Evolutionary conservation across 768 basidiomycete genomes (phyloP).

Genomic region (Leccinum subtestaceum): DNA sequence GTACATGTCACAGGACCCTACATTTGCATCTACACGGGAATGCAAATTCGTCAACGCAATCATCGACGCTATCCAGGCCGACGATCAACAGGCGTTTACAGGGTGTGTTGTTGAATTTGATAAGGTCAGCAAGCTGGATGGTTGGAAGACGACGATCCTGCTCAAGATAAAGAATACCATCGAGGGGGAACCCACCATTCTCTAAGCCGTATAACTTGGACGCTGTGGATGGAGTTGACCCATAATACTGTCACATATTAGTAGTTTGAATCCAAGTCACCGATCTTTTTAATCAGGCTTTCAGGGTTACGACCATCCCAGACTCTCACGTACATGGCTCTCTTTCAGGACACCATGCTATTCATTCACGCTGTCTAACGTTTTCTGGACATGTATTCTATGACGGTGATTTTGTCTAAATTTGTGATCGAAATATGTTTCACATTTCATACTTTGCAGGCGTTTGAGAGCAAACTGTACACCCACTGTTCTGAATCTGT

Average conservation of each 20-base stretch:
- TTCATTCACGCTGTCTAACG: too few species aligned
- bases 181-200: constrained; percentile 49
- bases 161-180: constrained; percentile 86
- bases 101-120: constrained; percentile 89
- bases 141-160: constrained; percentile 92
- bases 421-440: too few species aligned
- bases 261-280: neutral
- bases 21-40: constrained; percentile 87
- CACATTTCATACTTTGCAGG: too few species aligned
- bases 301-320: too few species aligned
- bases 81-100: constrained; percentile 73
- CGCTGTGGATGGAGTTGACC: constrained; percentile 1
- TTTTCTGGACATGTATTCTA: too few species aligned
- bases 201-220: constrained; percentile 15
- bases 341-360: too few species aligned
- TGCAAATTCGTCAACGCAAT: constrained; percentile 81
- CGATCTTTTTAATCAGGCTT: neutral
- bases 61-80: constrained; percentile 72
- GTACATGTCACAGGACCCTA: constrained; percentile 79
- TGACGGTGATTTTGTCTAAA: too few species aligned
- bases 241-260: neutral
- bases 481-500: too few species aligned
- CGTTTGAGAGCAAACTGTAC: too few species aligned
- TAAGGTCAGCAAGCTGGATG: constrained; percentile 88
- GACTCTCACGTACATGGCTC: too few species aligned